These are phyloP conservation scores for Kwoniella sp. DNA, from an alignment of 768 basidiomycete genomes.

Conservation along the genomic window DNA sequence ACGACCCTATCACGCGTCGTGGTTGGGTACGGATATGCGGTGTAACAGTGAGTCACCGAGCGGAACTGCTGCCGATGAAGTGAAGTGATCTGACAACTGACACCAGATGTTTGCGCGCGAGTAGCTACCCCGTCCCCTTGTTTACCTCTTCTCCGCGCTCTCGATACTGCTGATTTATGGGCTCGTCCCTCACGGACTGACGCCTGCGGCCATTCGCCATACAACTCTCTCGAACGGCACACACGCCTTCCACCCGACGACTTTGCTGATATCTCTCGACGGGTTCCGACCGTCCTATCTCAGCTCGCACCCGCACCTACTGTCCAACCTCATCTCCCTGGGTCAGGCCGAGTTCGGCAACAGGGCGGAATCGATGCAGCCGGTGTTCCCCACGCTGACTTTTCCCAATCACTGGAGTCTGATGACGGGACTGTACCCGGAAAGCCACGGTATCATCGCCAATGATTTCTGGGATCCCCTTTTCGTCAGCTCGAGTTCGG, in stretches of 20 bases:
- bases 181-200: too few species aligned
- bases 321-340: constrained; percentile 15
- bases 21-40: too few species aligned
- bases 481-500: constrained; percentile 31
- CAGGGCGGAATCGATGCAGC: constrained; percentile 79
- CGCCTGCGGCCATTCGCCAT: too few species aligned
- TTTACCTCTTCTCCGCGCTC: constrained; percentile 18
- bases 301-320: constrained; percentile 11
- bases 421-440: constrained; percentile 83
- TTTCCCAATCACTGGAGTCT: constrained; percentile 94
- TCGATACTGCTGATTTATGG: constrained; percentile 11
- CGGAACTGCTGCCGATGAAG: too few species aligned
- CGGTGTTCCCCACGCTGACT: constrained; percentile 84
- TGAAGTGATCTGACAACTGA: too few species aligned
- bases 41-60: constrained; percentile 4
- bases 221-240: constrained; percentile 20
- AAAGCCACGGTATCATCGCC: constrained; percentile 85
- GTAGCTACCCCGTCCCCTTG: constrained; percentile 17
- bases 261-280: constrained; percentile 23
- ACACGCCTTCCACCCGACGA: constrained; percentile 20
- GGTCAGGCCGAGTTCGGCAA: constrained; percentile 54
- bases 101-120: neutral
- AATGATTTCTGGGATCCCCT: constrained; percentile 87
- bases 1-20: too few species aligned
- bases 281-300: constrained; percentile 28